Percentiles rank a stretch among this genome's conserved stretches.
Conservation (phyloP, 1,139 yeast species). For the Diutina neorugosa region DNA sequence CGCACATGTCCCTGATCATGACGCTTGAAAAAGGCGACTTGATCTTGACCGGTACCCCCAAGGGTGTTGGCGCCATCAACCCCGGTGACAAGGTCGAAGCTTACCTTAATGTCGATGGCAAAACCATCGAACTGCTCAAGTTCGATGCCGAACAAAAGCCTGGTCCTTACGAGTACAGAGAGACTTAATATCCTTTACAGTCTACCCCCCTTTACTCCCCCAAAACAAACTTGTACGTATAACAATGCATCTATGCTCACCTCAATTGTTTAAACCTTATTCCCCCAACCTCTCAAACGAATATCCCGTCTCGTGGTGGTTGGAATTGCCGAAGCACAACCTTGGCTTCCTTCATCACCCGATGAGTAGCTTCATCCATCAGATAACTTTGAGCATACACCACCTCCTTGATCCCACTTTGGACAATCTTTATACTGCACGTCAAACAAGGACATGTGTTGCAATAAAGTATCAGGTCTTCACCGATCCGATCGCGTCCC, state of each 20-base stretch:
- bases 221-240: not conserved
- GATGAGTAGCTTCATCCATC: slow-evolving; percentile 70
- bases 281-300: no score
- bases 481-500: slow-evolving; percentile 69
- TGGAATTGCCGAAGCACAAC: slow-evolving; percentile 62
- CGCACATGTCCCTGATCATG: slow-evolving; percentile 79
- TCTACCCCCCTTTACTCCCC: no score
- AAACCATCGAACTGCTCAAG: slow-evolving; percentile 42
- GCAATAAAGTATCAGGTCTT: slow-evolving; percentile 57
- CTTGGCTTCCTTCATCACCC: slow-evolving; percentile 64
- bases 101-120: slow-evolving; percentile 41
- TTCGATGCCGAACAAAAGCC: slow-evolving; percentile 46
- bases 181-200: slow-evolving; percentile 18
- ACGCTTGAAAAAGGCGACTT: slow-evolving; percentile 85
- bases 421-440: slow-evolving; percentile 90
- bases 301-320: slow-evolving; percentile 42
- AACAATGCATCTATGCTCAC: not conserved
- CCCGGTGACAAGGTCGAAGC: slow-evolving; percentile 76
- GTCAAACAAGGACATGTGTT: slow-evolving; percentile 97
- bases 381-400: slow-evolving; percentile 87
- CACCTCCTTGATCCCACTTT: slow-evolving; percentile 84
- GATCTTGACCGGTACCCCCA: slow-evolving; percentile 91
- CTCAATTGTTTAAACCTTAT: no score
- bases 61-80: slow-evolving; percentile 80
- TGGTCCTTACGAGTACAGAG: slow-evolving; percentile 65